Percentiles rank a stretch among this genome's conserved stretches.
phyloP scores from a whole-genome alignment of 2,329 filamentous ascomycete species.

The Talaromyces albobiverticillius region DNA sequence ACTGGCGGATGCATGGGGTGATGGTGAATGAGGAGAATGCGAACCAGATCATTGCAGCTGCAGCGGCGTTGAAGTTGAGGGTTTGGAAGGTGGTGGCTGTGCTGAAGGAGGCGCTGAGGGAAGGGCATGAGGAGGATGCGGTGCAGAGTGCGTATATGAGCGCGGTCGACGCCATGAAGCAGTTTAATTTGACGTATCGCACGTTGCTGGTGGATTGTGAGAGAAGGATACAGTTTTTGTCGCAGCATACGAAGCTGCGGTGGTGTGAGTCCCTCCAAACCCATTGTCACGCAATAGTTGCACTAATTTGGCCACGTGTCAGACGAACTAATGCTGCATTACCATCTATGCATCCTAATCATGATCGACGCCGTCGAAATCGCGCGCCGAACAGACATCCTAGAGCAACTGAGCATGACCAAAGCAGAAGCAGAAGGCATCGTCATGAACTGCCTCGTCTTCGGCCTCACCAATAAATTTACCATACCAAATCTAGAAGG shows the following conservation, averaged over 20 bases:
- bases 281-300: no score
- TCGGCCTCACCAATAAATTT: slow-evolving; percentile 27
- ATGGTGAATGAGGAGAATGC: slow-evolving; percentile 27
- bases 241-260: slow-evolving; percentile 28
- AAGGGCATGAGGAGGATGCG: slow-evolving; percentile 28
- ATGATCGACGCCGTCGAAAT: slow-evolving; percentile 27
- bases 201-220: slow-evolving; percentile 26
- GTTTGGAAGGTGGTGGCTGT: slow-evolving; percentile 29
- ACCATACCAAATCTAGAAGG: no score
- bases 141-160: slow-evolving; percentile 24
- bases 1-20: slow-evolving; percentile 23
- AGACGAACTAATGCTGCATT: slow-evolving; percentile 29
- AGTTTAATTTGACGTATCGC: slow-evolving; percentile 27
- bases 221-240: slow-evolving; percentile 28
- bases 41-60: slow-evolving; percentile 28
- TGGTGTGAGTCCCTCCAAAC: slow-evolving; percentile 25
- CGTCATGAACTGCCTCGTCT: slow-evolving; percentile 25
- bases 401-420: slow-evolving; percentile 21
- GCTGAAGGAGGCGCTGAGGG: slow-evolving; percentile 31
- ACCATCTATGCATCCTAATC: slow-evolving; percentile 27
- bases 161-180: slow-evolving; percentile 25
- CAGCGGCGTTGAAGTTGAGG: slow-evolving; percentile 25
- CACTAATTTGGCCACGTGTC: background rate
- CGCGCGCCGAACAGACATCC: slow-evolving; percentile 24
- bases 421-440: slow-evolving; percentile 24